Evolutionary conservation across 306 rosid genomes (phyloP).

Genomic region (Chamaecrista fasciculata): DNA sequence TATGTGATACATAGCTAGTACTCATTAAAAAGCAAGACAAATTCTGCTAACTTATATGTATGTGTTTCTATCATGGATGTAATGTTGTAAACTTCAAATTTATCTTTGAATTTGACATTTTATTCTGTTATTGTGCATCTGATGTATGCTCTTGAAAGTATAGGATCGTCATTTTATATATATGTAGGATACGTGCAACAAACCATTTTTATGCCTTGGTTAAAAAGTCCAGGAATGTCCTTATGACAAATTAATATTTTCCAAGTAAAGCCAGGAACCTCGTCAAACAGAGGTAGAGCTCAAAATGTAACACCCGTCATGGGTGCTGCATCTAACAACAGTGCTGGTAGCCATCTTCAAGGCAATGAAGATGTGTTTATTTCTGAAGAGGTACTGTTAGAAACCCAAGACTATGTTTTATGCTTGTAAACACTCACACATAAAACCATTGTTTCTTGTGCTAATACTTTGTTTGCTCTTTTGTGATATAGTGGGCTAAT

Average conservation of each 20-base stretch:
- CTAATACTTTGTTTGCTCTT: slow-evolving; percentile 20
- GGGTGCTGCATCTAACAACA: slow-evolving; percentile 21
- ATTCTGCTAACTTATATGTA: neutral
- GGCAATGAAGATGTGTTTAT: slow-evolving; percentile 25
- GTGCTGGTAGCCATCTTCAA: slow-evolving; percentile 32
- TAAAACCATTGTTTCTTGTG: slow-evolving; percentile 15
- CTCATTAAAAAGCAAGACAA: slow-evolving; percentile 10
- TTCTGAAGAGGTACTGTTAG: slow-evolving; percentile 44
- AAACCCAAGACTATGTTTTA: slow-evolving; percentile 1
- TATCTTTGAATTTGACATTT: neutral
- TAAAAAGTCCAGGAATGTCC: neutral
- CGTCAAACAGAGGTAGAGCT: slow-evolving; percentile 40
- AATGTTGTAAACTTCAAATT: neutral
- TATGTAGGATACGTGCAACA: too few species aligned
- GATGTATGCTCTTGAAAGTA: neutral
- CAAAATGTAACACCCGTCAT: slow-evolving; percentile 30
- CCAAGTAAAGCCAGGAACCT: slow-evolving; percentile 38
- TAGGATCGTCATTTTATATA: too few species aligned
- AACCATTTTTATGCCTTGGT: slow-evolving; percentile 14
- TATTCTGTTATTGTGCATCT: slow-evolving; percentile 1
- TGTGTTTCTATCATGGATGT: too few species aligned
- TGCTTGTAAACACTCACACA: slow-evolving; percentile 11
- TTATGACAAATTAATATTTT: slow-evolving; percentile 35
- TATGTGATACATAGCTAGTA: slow-evolving; percentile 4
- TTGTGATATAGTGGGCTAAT: slow-evolving; percentile 62